These are phyloP conservation scores for Myxozyma neglecta DNA, from an alignment of 805 yeast species.

Conservation along the genomic window DNA sequence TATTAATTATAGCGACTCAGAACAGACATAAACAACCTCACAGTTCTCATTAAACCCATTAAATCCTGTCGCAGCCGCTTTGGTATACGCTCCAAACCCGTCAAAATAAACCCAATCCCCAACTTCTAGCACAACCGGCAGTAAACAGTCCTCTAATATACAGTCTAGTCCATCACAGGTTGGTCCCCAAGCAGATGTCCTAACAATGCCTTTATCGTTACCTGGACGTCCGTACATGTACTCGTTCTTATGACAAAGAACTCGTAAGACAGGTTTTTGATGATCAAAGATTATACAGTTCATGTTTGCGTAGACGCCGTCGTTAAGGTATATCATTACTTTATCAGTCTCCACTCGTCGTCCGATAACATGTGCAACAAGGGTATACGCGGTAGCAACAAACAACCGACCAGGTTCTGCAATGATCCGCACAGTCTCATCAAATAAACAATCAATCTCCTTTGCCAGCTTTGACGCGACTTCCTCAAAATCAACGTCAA, in stretches of 20 bases:
- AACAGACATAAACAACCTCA: slow-evolving; percentile 63
- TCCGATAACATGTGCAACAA: slow-evolving; percentile 85
- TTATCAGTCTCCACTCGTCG: slow-evolving; percentile 52
- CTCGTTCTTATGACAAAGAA: slow-evolving; percentile 56
- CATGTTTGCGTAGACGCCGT: slow-evolving; percentile 93
- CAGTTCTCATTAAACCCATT: slow-evolving; percentile 73
- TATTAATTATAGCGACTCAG: slow-evolving; percentile 37
- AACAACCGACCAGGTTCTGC: slow-evolving; percentile 95
- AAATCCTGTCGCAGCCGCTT: slow-evolving; percentile 84
- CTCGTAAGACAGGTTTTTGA: slow-evolving; percentile 70
- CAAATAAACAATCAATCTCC: slow-evolving; percentile 62
- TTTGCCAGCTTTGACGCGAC: slow-evolving; percentile 58
- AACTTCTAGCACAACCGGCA: slow-evolving; percentile 62
- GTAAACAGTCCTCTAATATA: slow-evolving; percentile 52
- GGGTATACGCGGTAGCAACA: slow-evolving; percentile 79
- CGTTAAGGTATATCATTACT: slow-evolving; percentile 84
- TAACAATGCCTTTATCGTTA: slow-evolving; percentile 32
- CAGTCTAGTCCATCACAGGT: slow-evolving; percentile 97
- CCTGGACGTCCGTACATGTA: slow-evolving; percentile 39
- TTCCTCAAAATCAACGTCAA: slow-evolving; percentile 55
- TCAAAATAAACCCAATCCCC: slow-evolving; percentile 94
- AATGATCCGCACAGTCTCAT: slow-evolving; percentile 55
- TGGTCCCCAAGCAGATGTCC: slow-evolving; percentile 88
- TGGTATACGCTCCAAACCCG: slow-evolving; percentile 85
- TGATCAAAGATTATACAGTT: slow-evolving; percentile 93